Conservation (phyloP, 2,329 filamentous ascomycete genomes). For the Fusarium nygamai region DNA sequence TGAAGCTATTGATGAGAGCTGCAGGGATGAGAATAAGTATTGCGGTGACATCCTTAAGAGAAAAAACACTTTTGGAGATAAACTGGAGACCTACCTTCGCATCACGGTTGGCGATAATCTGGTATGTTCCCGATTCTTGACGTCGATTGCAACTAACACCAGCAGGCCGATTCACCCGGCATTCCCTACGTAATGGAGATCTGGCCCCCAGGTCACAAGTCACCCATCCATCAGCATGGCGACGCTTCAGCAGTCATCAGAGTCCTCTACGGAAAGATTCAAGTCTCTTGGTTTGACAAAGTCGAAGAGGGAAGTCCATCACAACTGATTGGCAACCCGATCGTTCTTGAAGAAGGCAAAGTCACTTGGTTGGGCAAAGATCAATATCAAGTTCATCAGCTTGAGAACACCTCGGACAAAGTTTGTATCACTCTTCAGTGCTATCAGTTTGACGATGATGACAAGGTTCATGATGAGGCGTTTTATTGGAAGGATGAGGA, state of each 20-base stretch:
- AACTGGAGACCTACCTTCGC: background rate
- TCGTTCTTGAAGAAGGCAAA: background rate
- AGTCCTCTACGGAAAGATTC: background rate
- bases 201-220: background rate
- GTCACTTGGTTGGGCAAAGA: background rate
- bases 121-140: background rate
- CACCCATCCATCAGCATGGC: background rate
- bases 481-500: background rate
- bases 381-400: background rate
- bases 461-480: background rate
- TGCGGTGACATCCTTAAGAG: rapidly evolving
- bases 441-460: background rate
- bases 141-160: rapidly evolving
- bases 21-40: rapidly evolving
- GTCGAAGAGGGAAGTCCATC: background rate
- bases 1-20: background rate
- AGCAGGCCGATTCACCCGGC: rapidly evolving
- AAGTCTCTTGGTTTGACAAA: background rate
- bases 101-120: background rate
- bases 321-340: background rate
- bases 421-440: background rate
- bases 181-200: background rate
- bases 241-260: background rate
- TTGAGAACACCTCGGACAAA: background rate
- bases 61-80: rapidly evolving